phyloP scores from a whole-genome alignment of 2,329 filamentous ascomycete genomes.

The Sporothrix curviconia region DNA sequence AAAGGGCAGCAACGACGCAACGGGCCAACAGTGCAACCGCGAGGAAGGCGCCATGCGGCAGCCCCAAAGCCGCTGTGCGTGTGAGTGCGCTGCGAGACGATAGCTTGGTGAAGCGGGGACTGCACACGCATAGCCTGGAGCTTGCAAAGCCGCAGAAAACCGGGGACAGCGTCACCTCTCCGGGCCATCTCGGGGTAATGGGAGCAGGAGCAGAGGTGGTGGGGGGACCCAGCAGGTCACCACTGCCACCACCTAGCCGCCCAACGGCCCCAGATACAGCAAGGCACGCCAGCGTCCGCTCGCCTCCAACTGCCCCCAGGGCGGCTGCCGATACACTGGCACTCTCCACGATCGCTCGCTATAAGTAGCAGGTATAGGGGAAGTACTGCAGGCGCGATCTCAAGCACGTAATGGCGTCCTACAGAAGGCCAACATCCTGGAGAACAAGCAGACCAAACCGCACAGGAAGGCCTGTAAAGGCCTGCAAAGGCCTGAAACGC shows the following conservation, averaged over 20 bases:
- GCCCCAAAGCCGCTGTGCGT: neutral
- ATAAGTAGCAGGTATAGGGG: no score
- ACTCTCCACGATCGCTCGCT: no score
- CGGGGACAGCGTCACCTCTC: constrained; percentile 6
- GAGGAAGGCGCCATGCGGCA: neutral
- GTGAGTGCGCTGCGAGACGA: no score
- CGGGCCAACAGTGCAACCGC: neutral
- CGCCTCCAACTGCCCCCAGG: constrained; percentile 2
- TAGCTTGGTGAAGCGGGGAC: constrained; percentile 8
- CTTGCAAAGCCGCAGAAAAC: constrained; percentile 10
- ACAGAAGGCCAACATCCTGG: no score
- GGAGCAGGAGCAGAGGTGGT: neutral
- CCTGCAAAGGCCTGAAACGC: no score
- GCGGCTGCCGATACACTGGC: constrained; percentile 1
- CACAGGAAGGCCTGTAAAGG: no score
- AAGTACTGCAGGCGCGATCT: no score
- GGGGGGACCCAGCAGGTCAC: neutral
- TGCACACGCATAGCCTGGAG: neutral
- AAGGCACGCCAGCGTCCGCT: neutral
- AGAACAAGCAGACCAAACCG: no score
- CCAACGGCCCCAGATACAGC: neutral
- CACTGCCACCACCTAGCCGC: neutral
- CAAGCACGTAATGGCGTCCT: neutral
- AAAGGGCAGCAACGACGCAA: neutral
- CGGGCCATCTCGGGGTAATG: constrained; percentile 14